Evolutionary conservation across 192 early-diverging fungal species (phyloP), one percentile per base, ranked within the genome.

Genomic region (Entophlyctis helioformis): DNA sequence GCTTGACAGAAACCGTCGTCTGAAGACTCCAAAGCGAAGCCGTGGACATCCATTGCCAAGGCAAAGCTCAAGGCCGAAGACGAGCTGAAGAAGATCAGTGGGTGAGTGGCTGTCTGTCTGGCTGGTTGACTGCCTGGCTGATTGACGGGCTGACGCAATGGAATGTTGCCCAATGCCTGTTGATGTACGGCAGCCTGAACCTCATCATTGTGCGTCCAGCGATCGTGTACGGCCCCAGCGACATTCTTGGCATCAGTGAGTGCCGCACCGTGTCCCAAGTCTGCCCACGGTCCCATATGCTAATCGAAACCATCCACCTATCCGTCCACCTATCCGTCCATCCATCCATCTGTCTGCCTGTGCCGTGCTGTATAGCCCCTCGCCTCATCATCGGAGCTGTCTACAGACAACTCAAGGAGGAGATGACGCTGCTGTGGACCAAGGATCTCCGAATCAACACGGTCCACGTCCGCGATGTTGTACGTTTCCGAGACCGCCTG

Each of bases 381-480:
- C 84, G 91, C 49, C 63, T 97, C 50, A 91, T 97, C 31, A 84
- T 85, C 36, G 94, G 89, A 42, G 83, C 86, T 36, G 82, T 97
- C 12, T 94, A 93, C 62, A 60, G 83, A 35, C 73, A 78, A 21
- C 50, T 81, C 21, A 69, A 78, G 28, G 84, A 91, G 57, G 79
- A 84, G 50, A 96, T 97, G 94, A 85, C 85, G 25, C 74, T 92
- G 33, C 63, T 97, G 35, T 97, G 94, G 94, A 87, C 83, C 25
- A 85, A 86, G 49, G 86, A 85, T 44, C 56, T 96, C 32, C 85
- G 85, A 43, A 75, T 96, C 55, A 92, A 88, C 64, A 97, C 94
- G 1, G 92, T 97, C 9, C 94, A 97, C 61, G 89, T 97, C 0
- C 25, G 46, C 16, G 94, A 97, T 57, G 91, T 94, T 1, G 63